phyloP scores from a whole-genome alignment of 257 asterid species.

The Ajuga chamaepitys region DNA sequence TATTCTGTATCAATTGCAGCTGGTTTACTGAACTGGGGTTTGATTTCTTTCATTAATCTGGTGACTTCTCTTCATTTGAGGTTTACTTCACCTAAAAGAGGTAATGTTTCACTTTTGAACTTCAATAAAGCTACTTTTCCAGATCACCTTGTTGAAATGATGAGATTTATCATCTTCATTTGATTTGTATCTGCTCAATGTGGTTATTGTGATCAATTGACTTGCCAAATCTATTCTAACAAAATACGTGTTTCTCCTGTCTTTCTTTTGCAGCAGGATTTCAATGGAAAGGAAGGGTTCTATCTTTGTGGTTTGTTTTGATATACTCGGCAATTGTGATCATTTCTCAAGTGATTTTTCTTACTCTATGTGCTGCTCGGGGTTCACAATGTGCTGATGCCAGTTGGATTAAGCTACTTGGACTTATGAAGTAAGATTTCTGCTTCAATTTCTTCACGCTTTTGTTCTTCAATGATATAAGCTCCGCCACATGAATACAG shows the following conservation, averaged over 20 bases:
- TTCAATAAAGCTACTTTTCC: slow-evolving; percentile 12
- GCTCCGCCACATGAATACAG: background rate
- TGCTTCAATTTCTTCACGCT: slow-evolving; percentile 2
- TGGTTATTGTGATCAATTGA: background rate
- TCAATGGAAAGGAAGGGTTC: slow-evolving; percentile 44
- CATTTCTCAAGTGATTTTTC: slow-evolving; percentile 46
- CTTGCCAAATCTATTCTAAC: background rate
- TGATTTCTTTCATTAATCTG: slow-evolving; percentile 63
- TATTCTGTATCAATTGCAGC: slow-evolving; percentile 39
- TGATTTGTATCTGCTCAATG: background rate
- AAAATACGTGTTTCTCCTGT: background rate
- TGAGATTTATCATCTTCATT: background rate
- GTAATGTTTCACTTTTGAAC: slow-evolving; percentile 25
- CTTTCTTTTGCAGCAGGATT: slow-evolving; percentile 41
- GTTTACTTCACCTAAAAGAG: slow-evolving; percentile 63
- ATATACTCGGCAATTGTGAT: slow-evolving; percentile 41
- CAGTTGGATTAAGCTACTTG: slow-evolving; percentile 73
- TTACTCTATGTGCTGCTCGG: slow-evolving; percentile 34
- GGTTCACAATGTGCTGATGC: slow-evolving; percentile 46
- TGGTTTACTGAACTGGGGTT: slow-evolving; percentile 68
- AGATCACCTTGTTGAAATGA: background rate
- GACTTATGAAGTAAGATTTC: slow-evolving; percentile 54
- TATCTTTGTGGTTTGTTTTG: slow-evolving; percentile 57
- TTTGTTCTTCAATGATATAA: background rate
- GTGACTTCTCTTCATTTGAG: slow-evolving; percentile 60